A percentile compares a stretch with the other conserved stretches of the same genome.
Evolutionary conservation across 306 rosid genomes (phyloP).

Genomic region (Cucurbita argyrosperma): DNA sequence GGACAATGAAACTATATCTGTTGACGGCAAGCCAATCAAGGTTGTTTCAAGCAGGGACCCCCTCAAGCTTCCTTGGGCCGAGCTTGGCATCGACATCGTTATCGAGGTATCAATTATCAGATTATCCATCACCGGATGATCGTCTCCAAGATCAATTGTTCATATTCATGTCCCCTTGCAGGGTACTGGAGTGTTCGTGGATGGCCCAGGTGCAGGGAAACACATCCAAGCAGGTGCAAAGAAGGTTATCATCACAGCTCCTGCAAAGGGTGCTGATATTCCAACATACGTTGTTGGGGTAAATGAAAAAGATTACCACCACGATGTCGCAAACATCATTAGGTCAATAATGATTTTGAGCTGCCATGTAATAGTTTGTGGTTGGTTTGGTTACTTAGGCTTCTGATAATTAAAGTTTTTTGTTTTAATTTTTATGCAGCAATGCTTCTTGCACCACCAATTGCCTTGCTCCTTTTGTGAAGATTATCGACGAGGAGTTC

Average conservation of each 20-base stretch:
- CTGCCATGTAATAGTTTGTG: background rate
- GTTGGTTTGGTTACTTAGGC: background rate
- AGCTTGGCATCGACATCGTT: conserved; percentile 92
- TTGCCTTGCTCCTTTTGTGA: conserved; percentile 94
- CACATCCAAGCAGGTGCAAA: conserved; percentile 99
- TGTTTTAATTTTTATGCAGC: conserved; percentile 27
- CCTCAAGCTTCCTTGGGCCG: conserved; percentile 94
- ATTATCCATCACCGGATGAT: background rate
- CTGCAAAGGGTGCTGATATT: conserved; percentile 97
- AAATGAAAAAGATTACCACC: conserved; percentile 62
- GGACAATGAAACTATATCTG: conserved; percentile 52
- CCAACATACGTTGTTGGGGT: conserved; percentile 92
- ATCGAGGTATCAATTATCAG: conserved; percentile 45
- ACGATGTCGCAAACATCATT: conserved; percentile 55
- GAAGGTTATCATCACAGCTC: conserved; percentile 97
- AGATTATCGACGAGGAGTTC: conserved; percentile 79
- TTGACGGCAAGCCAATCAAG: conserved; percentile 86
- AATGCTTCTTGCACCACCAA: conserved; percentile 98
- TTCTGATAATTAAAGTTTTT: background rate
- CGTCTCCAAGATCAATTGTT: background rate
- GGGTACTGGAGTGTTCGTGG: conserved; percentile 99
- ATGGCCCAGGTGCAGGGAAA: conserved; percentile 96
- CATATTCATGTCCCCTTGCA: conserved; percentile 14
- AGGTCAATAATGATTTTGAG: conserved; percentile 28
- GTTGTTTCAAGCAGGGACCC: conserved; percentile 92